phyloP scores from a whole-genome alignment of 257 asterid genomes.

The Solanum sitiens region DNA sequence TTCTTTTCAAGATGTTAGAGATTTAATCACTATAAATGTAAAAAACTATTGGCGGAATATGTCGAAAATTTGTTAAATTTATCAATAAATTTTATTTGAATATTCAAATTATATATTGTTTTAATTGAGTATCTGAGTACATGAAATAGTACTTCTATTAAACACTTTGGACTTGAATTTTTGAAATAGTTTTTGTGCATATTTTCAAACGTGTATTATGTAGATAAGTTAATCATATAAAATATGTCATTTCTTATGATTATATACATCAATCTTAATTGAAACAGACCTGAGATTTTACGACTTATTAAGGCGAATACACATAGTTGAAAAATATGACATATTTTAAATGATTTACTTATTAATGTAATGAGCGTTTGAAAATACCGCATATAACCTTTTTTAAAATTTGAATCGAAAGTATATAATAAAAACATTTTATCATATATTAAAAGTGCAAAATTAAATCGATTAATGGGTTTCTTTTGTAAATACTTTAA shows the following conservation, averaged over 20 bases:
- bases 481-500: not conserved
- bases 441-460: not conserved
- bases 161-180: not conserved
- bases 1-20: too few relatives aligned
- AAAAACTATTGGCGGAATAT: not conserved
- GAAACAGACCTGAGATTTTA: not conserved
- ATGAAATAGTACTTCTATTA: not conserved
- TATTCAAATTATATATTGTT: not conserved
- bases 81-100: not conserved
- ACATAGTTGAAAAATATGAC: not conserved
- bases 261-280: not conserved
- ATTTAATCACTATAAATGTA: too few relatives aligned
- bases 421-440: not conserved
- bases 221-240: not conserved
- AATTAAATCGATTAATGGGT: not conserved
- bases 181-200: not conserved
- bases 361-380: not conserved
- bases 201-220: not conserved
- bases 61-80: not conserved
- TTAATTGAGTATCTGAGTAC: not conserved
- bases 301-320: not conserved
- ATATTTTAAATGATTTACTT: not conserved
- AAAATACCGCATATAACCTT: not conserved
- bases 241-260: not conserved
- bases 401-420: not conserved